Conservation (phyloP, 352 stramenopile species). For the Phytophthora idaei region DNA sequence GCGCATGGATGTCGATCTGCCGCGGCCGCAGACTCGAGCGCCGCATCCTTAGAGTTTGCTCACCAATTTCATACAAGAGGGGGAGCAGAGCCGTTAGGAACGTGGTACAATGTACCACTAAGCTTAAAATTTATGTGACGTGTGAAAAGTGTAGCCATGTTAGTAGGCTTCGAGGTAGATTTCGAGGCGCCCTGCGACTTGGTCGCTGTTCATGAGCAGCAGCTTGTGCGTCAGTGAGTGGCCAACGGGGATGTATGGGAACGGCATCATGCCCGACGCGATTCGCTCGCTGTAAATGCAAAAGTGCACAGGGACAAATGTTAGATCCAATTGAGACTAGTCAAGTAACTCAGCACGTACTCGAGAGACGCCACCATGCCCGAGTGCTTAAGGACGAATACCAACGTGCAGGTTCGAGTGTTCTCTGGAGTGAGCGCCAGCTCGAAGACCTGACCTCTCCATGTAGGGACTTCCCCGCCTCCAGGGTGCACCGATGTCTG, state of each 20-base stretch:
- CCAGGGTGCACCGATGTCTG: slow-evolving; percentile 31
- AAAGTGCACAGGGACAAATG: not conserved
- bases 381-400: slow-evolving; percentile 37
- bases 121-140: slow-evolving; percentile 13
- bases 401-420: slow-evolving; percentile 29
- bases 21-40: slow-evolving; percentile 85
- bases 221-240: slow-evolving; percentile 29
- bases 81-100: slow-evolving; percentile 1
- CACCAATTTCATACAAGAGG: slow-evolving; percentile 22
- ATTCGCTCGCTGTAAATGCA: slow-evolving; percentile 26
- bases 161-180: slow-evolving; percentile 30
- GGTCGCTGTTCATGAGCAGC: slow-evolving; percentile 34
- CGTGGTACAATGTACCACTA: slow-evolving; percentile 13
- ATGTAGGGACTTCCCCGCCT: slow-evolving; percentile 30
- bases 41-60: slow-evolving; percentile 46
- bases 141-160: slow-evolving; percentile 27
- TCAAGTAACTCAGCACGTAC: slow-evolving; percentile 21
- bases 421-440: slow-evolving; percentile 28
- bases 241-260: slow-evolving; percentile 25
- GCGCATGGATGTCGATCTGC: slow-evolving; percentile 89
- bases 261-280: slow-evolving; percentile 33
- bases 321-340: not conserved
- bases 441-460: slow-evolving; percentile 34
- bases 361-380: slow-evolving; percentile 23
- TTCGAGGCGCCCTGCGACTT: slow-evolving; percentile 28